Evolutionary conservation across 2,329 filamentous ascomycete genomes (phyloP).

Genomic region (Leptographium radiaticola): DNA sequence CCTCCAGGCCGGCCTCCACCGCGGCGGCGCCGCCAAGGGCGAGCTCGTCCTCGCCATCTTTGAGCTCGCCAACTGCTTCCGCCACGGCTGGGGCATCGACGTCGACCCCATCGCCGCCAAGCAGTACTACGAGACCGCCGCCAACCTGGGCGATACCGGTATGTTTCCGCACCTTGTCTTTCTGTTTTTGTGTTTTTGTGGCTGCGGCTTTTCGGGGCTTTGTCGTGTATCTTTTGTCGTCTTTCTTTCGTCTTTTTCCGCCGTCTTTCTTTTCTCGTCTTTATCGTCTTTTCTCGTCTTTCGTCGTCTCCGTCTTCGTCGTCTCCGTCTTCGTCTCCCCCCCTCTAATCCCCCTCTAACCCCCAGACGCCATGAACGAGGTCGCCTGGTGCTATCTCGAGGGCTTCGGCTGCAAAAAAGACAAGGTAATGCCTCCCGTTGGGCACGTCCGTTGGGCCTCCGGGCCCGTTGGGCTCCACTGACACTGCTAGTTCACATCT

Average conservation of each 20-base stretch:
- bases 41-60: constrained; percentile 95
- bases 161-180: constrained; percentile 16
- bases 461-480: background rate
- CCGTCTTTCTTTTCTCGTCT: background rate
- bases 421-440: constrained; percentile 60
- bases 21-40: constrained; percentile 87
- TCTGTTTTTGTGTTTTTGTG: too few species aligned
- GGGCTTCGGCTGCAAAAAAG: constrained; percentile 94
- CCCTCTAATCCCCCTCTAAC: constrained; percentile 1
- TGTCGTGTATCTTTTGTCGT: background rate
- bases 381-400: constrained; percentile 91
- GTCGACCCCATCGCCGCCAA: constrained; percentile 78
- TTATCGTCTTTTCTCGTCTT: background rate
- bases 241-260: background rate
- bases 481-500: constrained; percentile 48
- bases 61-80: constrained; percentile 84
- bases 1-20: constrained; percentile 75
- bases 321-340: background rate
- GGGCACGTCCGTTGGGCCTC: background rate
- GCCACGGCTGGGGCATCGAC: constrained; percentile 84
- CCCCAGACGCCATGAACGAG: constrained; percentile 87
- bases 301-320: background rate
- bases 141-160: constrained; percentile 84
- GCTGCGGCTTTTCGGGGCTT: too few species aligned
- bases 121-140: constrained; percentile 92